Base-by-base conservation (phyloP, 2,329 filamentous ascomycete genomes). In the Trichoderma gracile region DNA sequence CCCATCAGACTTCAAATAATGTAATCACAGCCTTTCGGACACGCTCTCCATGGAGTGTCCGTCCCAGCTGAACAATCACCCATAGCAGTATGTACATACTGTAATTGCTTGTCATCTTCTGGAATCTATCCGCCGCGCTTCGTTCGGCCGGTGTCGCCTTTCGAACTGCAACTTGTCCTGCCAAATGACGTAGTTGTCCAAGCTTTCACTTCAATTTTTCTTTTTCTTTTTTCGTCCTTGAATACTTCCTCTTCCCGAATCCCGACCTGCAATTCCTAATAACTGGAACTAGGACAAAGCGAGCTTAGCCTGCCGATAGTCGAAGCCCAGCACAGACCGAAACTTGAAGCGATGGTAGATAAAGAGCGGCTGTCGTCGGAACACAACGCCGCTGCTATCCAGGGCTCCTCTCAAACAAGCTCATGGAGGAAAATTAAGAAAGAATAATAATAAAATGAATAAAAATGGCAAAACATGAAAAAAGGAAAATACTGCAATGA, bases 21-120 rank as follows among this genome's bases (percentile, higher is more conserved):
- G 27, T n/a, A 38, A 21, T 27, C 47, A 53, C n/a, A 46, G 47
- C 58, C 40, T 46, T 49, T 45, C 40, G 49, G 47, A 23, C 25
- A 19, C 38, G 27, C 42, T 42, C 49, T 52, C 58, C 49, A 54
- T 62, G 49, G 58, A 62, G 58, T 12, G 38, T 61, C 58, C 58
- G 58, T 23, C 45, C 46, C 30, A 42, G 33, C 10, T 12, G 10
- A 7, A 2, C 30, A 33, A 27, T 27, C n/a, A 27, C 27, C 27
- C 4, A 27, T n/a, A 27, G 3, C 25, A 27, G 27, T n/a, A 27
- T 27, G 27, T 7, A 7, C 3, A n/a, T 27, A 27, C 27, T 27
- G 27, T 27, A 33, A 33, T 33, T 33, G 30, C 30, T 9, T 10
- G 33, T 14, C 3, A 14, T 38, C 33, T 14, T 12, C 33, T 38